Conservation (phyloP, 2,329 filamentous ascomycete genomes). For the Colletotrichum acutatum region DNA sequence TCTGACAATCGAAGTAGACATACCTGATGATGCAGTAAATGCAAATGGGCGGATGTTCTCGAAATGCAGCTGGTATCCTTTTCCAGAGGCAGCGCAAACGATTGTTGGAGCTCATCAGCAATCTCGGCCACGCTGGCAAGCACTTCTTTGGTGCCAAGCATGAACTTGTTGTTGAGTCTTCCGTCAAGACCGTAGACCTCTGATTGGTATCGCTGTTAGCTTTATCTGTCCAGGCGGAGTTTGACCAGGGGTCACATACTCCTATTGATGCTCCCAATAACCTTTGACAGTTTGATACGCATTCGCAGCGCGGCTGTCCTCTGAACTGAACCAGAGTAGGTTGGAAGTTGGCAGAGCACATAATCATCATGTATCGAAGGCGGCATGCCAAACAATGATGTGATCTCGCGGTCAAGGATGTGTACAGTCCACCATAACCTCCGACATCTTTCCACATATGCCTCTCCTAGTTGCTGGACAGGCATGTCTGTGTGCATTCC, state of each 20-base stretch:
- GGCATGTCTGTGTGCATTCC: constrained; percentile 66
- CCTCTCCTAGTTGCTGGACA: constrained; percentile 50
- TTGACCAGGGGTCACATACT: constrained; percentile 30
- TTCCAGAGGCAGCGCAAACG: constrained; percentile 44
- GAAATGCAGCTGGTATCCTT: constrained; percentile 46
- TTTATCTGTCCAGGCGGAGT: no score
- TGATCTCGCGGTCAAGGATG: constrained; percentile 64
- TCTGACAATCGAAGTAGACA: neutral
- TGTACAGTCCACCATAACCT: constrained; percentile 66
- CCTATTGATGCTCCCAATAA: constrained; percentile 45
- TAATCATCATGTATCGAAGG: constrained; percentile 62
- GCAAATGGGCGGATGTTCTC: constrained; percentile 44
- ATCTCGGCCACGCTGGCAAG: constrained; percentile 43
- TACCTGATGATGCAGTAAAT: constrained; percentile 47
- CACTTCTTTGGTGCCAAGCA: constrained; percentile 44
- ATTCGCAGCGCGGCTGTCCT: constrained; percentile 44
- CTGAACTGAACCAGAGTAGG: constrained; percentile 42
- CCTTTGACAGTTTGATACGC: constrained; percentile 45
- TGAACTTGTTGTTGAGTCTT: constrained; percentile 44
- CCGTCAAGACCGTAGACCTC: constrained; percentile 45
- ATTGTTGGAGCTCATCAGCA: constrained; percentile 43
- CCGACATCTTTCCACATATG: constrained; percentile 56
- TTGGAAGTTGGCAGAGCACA: constrained; percentile 53
- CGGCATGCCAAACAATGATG: constrained; percentile 63
- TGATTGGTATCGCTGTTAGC: constrained; percentile 12